Evolutionary conservation across 805 yeast genomes (phyloP).

Genomic region (Myxozyma neglecta): DNA sequence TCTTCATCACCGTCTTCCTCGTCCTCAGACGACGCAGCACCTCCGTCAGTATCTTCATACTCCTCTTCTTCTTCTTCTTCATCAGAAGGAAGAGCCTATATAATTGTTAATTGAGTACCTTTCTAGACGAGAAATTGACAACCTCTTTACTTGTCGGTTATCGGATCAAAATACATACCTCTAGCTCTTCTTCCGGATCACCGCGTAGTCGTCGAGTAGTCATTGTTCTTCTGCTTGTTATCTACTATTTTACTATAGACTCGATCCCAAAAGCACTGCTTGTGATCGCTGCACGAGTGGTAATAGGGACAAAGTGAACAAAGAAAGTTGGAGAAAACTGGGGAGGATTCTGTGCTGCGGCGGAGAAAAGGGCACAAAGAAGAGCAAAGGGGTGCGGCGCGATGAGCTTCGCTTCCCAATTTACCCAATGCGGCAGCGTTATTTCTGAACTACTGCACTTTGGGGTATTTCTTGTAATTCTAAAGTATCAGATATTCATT

Average conservation of each 20-base stretch:
- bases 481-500: not conserved
- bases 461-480: not conserved
- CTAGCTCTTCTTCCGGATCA: constrained; percentile 32
- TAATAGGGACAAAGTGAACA: not conserved
- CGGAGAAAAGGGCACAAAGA: not conserved
- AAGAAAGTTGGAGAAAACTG: not conserved
- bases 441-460: not conserved
- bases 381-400: constrained; percentile 8
- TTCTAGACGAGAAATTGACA: not conserved
- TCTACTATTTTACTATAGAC: not conserved
- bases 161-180: constrained; percentile 10
- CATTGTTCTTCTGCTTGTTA: not conserved
- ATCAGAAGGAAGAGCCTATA: constrained; percentile 31
- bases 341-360: not conserved
- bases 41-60: constrained; percentile 32
- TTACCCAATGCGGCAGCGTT: constrained; percentile 4
- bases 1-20: constrained; percentile 29
- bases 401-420: constrained; percentile 1
- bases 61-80: constrained; percentile 31
- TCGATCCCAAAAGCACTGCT: not conserved
- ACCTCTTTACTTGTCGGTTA: not conserved
- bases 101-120: not conserved
- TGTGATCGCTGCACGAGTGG: not conserved
- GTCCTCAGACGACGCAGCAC: constrained; percentile 23
- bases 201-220: constrained; percentile 29